Evolutionary conservation across 306 rosid species (phyloP).

Genomic region (Cotoneaster glaucophyllus): DNA sequence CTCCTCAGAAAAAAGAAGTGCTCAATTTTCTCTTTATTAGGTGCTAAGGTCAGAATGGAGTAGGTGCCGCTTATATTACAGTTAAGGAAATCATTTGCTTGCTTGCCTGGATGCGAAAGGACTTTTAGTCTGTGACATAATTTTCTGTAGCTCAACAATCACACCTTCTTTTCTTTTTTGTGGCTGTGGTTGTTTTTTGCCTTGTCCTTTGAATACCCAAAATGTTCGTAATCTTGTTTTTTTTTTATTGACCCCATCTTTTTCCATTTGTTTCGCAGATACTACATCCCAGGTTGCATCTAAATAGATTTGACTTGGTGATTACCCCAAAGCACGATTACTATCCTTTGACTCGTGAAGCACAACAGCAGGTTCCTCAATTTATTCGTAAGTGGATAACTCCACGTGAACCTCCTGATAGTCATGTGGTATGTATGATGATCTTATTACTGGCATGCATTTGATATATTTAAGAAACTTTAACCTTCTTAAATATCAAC

Average conservation of each 20-base stretch:
- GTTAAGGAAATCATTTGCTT: not conserved
- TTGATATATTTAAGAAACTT: not conserved
- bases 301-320: conserved; percentile 86
- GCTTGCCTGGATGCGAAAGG: not conserved
- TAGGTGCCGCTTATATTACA: not conserved
- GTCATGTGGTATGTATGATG: conserved; percentile 65
- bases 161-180: not conserved
- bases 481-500: conserved; percentile 11
- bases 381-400: conserved; percentile 80
- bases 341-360: conserved; percentile 74
- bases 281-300: conserved; percentile 74
- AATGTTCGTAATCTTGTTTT: not conserved
- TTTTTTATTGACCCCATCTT: not conserved
- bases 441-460: not conserved
- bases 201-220: not conserved
- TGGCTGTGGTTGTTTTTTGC: not conserved
- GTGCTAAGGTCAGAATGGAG: not conserved
- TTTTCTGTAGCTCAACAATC: not conserved
- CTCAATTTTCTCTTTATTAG: not conserved
- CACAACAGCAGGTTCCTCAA: conserved; percentile 68
- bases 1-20: not conserved
- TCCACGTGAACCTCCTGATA: conserved; percentile 80
- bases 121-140: not conserved
- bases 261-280: conserved; percentile 24
- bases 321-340: conserved; percentile 88